These are phyloP conservation scores for Escallonia herrerae DNA, from an alignment of 129 eudicot genomes.

Conservation along the genomic window DNA sequence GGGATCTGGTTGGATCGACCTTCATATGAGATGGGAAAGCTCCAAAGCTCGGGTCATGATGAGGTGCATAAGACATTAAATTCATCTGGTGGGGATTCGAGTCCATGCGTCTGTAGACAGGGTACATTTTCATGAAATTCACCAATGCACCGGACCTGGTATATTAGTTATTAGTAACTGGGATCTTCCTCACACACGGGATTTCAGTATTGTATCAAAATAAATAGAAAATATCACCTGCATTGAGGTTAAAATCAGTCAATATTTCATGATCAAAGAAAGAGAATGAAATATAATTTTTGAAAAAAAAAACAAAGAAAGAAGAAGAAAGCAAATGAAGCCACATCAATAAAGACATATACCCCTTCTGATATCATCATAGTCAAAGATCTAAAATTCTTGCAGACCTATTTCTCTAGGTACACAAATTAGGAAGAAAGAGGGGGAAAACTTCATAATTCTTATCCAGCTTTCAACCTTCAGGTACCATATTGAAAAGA, in stretches of 20 bases:
- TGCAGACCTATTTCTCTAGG: no score
- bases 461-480: no score
- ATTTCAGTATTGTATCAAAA: neutral
- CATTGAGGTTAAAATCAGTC: slow-evolving; percentile 11
- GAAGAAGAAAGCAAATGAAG: no score
- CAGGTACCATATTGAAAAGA: no score
- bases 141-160: neutral
- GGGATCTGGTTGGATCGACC: slow-evolving; percentile 22
- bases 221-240: neutral
- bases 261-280: neutral
- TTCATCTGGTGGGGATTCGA: slow-evolving; percentile 30
- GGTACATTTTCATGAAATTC: slow-evolving; percentile 24
- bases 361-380: no score
- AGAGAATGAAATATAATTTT: neutral
- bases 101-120: slow-evolving; percentile 19
- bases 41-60: slow-evolving; percentile 22
- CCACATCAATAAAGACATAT: no score
- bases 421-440: no score
- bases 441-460: no score
- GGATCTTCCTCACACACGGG: neutral
- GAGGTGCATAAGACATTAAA: slow-evolving; percentile 23
- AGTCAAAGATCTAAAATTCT: no score
- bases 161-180: neutral
- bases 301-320: neutral
- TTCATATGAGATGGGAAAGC: slow-evolving; percentile 30